Conservation (phyloP, 2,329 filamentous ascomycete species). For the Colletotrichum sp. region DNA sequence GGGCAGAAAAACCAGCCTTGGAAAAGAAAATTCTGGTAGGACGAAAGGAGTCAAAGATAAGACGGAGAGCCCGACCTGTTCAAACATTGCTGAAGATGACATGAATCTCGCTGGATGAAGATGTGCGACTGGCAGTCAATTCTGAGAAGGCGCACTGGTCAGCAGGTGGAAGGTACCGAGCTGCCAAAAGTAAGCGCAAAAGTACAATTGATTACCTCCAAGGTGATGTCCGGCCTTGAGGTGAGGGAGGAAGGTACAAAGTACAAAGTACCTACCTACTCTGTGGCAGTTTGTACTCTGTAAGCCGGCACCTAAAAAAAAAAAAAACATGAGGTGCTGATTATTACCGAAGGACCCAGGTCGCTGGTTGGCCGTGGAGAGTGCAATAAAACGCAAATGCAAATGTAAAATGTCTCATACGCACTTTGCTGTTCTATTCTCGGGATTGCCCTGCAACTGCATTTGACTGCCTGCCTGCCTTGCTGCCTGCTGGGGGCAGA, state of each 20-base stretch:
- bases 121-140: not conserved
- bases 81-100: not conserved
- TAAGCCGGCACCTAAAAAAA: not conserved
- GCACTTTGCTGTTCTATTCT: not conserved
- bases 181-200: not conserved
- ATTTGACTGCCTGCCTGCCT: not conserved
- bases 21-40: not conserved
- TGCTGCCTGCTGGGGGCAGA: not conserved
- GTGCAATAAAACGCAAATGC: not conserved
- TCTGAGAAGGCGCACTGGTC: not conserved
- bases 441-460: not conserved
- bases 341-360: not conserved
- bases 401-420: conserved; percentile 2
- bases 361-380: not conserved
- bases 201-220: not conserved
- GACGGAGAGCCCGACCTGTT: not conserved
- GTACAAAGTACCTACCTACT: not conserved
- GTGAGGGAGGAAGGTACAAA: not conserved
- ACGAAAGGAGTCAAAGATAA: not conserved
- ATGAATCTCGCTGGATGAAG: not conserved
- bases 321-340: not conserved
- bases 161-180: not conserved
- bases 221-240: not conserved
- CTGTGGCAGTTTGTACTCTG: not conserved
- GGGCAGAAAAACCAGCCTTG: not conserved